Evolutionary conservation across 805 yeast species (phyloP).

Genomic region (Kregervanrija pseudodelftensis): DNA sequence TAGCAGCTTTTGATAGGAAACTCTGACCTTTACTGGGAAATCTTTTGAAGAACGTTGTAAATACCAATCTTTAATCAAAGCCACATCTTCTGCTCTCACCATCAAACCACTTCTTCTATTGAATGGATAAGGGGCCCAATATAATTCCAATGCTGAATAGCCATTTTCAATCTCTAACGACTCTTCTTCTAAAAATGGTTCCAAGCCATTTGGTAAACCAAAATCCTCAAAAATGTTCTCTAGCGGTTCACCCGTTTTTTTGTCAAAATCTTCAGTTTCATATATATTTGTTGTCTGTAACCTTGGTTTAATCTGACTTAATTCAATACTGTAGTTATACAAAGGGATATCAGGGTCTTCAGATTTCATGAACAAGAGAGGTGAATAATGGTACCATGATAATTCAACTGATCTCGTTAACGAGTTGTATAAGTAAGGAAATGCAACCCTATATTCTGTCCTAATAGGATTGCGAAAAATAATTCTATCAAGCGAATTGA

Average conservation of each 20-base stretch:
- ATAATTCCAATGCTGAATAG: slow-evolving; percentile 56
- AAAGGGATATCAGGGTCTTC: slow-evolving; percentile 47
- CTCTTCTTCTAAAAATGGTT: slow-evolving; percentile 46
- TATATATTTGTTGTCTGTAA: slow-evolving; percentile 12
- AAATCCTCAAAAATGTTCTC: slow-evolving; percentile 36
- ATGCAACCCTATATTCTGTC: slow-evolving; percentile 83
- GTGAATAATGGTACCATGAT: slow-evolving; percentile 59
- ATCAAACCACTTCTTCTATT: slow-evolving; percentile 64
- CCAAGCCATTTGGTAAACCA: slow-evolving; percentile 28
- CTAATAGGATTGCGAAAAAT: slow-evolving; percentile 71
- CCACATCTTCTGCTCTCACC: slow-evolving; percentile 84
- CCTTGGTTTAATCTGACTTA: slow-evolving; percentile 46
- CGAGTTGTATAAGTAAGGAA: slow-evolving; percentile 78
- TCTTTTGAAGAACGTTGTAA: slow-evolving; percentile 51
- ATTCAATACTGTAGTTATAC: slow-evolving; percentile 45
- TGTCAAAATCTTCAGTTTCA: slow-evolving; percentile 13
- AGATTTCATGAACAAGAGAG: slow-evolving; percentile 39
- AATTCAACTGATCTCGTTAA: slow-evolving; percentile 57
- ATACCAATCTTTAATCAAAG: slow-evolving; percentile 79
- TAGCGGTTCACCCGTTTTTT: slow-evolving; percentile 19
- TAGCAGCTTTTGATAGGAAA: slow-evolving; percentile 85
- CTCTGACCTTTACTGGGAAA: slow-evolving; percentile 68
- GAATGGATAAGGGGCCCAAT: slow-evolving; percentile 83
- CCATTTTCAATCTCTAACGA: slow-evolving; percentile 40
- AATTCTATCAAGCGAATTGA: slow-evolving; percentile 81